Conservation (phyloP, 2,329 filamentous ascomycete species). For the Didymella segeticola region DNA sequence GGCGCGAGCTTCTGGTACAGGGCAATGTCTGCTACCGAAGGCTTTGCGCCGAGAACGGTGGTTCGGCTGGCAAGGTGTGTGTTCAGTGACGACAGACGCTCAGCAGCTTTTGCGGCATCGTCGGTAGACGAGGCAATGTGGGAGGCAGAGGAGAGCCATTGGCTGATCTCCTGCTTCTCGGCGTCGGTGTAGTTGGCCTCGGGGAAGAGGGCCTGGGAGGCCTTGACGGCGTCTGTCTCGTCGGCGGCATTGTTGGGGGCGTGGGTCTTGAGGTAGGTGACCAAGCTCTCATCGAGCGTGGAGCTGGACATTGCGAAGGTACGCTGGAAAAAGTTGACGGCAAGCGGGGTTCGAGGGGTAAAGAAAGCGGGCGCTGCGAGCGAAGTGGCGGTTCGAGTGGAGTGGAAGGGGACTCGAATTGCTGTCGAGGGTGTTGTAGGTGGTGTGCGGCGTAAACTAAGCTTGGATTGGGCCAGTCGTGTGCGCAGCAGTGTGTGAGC, state of each 20-base stretch:
- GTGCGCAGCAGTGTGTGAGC: constrained; percentile 31
- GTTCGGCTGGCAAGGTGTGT: constrained; percentile 85
- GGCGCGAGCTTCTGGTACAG: constrained; percentile 81
- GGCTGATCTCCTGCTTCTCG: constrained; percentile 85
- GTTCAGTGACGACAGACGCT: constrained; percentile 81
- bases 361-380: constrained; percentile 36
- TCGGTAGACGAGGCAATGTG: constrained; percentile 68
- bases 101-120: constrained; percentile 62
- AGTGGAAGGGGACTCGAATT: constrained; percentile 10
- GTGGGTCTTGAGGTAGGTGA: constrained; percentile 46
- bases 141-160: constrained; percentile 83
- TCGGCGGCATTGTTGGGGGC: constrained; percentile 47
- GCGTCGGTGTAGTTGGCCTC: constrained; percentile 74
- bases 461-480: constrained; percentile 29
- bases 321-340: constrained; percentile 40
- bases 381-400: constrained; percentile 15
- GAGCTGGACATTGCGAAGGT: constrained; percentile 44
- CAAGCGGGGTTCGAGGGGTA: constrained; percentile 39
- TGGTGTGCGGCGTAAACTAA: constrained; percentile 12
- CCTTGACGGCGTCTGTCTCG: constrained; percentile 50
- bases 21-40: constrained; percentile 84
- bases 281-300: constrained; percentile 44
- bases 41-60: constrained; percentile 87
- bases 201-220: constrained; percentile 69
- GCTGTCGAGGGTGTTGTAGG: constrained; percentile 6